Evolutionary conservation across 2,329 filamentous ascomycete genomes (phyloP), one percentile per base, ranked within the genome.

Genomic region (Magnaporthiopsis rhizophila): DNA sequence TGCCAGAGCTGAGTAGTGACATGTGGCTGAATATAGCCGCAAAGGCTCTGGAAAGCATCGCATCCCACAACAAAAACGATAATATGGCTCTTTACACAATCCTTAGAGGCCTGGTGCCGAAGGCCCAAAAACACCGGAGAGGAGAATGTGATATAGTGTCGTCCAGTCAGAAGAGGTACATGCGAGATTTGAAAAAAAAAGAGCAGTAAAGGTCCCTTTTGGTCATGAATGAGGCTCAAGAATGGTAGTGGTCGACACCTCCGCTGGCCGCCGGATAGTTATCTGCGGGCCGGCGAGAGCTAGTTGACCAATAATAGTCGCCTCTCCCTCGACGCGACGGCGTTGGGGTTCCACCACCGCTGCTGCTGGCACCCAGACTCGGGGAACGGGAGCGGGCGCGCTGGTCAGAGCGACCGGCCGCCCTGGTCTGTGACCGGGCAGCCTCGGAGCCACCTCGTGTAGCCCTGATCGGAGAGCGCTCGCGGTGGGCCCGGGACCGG

Each of bases 391-490:
- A 53, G 6, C 45, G 45, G 45, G 18, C 45, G 45, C 45, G 45
- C 21, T 21, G 45, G 45, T 53, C 45, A 9, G 21, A n/a, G 45
- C 15, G 21, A 9, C 45, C 45, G 45, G 45, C 45, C 18, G 45
- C 18, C 21, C 45, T 53, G 18, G 45, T n/a, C 45, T 21, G 45
- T 9, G 18, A 3, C 45, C 21, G 18, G 45, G 21, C 18, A 53
- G 18, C 21, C 45, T 53, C 45, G 11, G 45, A 6, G 6, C 21
- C 21, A 53, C 21, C 21, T 11, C 18, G 18, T 21, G 7, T 34
- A 28, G 26, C 30, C 7, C 30, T 53, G 34, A 63, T 26, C 30
- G 62, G 62, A 21, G 62, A 63, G 28, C 62, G 62, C 53, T 63
- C 53, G 18, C 62, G 62, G 36, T 58, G 36, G 9, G 61, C 21